phyloP scores from a whole-genome alignment of 2,329 filamentous ascomycete species.

The Xylariales sp. region DNA sequence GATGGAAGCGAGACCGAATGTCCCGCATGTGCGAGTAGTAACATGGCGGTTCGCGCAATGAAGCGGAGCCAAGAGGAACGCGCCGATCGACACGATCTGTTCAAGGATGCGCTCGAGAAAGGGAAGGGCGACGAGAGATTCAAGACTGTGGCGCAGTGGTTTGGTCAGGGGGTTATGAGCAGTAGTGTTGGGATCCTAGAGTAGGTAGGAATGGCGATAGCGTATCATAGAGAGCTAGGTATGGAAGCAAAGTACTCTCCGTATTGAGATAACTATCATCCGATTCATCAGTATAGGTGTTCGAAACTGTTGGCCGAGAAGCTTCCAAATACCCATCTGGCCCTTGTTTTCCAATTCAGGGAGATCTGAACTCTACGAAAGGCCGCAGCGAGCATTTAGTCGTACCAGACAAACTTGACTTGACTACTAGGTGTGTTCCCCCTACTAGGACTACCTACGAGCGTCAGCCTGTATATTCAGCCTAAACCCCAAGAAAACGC shows the following conservation, averaged over 20 bases:
- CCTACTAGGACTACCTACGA: too few species aligned
- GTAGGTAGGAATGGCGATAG: background rate
- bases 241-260: background rate
- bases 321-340: too few species aligned
- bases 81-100: slow-evolving; percentile 82
- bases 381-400: too few species aligned
- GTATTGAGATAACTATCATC: too few species aligned
- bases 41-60: slow-evolving; percentile 85
- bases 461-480: too few species aligned
- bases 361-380: too few species aligned
- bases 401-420: too few species aligned
- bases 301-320: too few species aligned
- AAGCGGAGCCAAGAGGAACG: slow-evolving; percentile 81
- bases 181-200: slow-evolving; percentile 3
- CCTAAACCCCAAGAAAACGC: too few species aligned
- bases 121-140: slow-evolving; percentile 58
- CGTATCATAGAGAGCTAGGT: background rate
- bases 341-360: too few species aligned
- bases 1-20: slow-evolving; percentile 68
- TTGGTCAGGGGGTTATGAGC: slow-evolving; percentile 81
- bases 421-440: too few species aligned
- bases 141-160: slow-evolving; percentile 84
- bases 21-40: slow-evolving; percentile 76
- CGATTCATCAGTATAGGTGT: too few species aligned
- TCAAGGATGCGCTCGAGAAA: slow-evolving; percentile 69